Conservation (phyloP, 139 green algal genomes). For the Tetraselmis striata region DNA sequence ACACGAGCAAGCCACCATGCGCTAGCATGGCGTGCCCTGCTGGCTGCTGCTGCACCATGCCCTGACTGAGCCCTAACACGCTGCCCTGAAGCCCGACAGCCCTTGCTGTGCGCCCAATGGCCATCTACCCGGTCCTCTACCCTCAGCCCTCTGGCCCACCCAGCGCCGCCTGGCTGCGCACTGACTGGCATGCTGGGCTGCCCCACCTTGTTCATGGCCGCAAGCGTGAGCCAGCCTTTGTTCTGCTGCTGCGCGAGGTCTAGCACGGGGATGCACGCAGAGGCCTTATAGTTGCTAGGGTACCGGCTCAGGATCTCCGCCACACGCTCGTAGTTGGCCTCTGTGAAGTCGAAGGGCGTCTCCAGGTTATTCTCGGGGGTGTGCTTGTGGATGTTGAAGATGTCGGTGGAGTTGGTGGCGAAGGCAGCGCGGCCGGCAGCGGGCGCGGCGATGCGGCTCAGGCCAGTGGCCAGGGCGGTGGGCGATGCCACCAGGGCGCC, state of each 20-base stretch:
- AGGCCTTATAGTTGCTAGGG: conserved; percentile 92
- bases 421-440: conserved; percentile 32
- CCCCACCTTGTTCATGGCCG: conserved; percentile 91
- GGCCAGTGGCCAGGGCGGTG: background rate
- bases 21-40: too few relatives aligned
- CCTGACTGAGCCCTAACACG: too few relatives aligned
- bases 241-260: conserved; percentile 98
- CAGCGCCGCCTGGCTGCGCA: too few relatives aligned
- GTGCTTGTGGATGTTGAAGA: conserved; percentile 80
- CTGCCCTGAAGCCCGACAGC: too few relatives aligned
- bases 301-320: conserved; percentile 80
- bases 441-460: background rate
- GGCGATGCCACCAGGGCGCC: background rate
- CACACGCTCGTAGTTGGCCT: conserved; percentile 59
- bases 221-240: conserved; percentile 78
- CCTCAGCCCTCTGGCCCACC: too few relatives aligned
- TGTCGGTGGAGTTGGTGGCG: conserved; percentile 83
- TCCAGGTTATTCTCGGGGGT: conserved; percentile 70
- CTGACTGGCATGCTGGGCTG: too few relatives aligned
- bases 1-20: too few relatives aligned
- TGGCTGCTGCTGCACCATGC: too few relatives aligned
- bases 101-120: too few relatives aligned
- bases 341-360: conserved; percentile 80
- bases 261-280: conserved; percentile 88
- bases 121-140: too few relatives aligned